These are phyloP conservation scores for Metschnikowia chrysomelidarum DNA, from an alignment of 805 yeast genomes.

Conservation along the genomic window DNA sequence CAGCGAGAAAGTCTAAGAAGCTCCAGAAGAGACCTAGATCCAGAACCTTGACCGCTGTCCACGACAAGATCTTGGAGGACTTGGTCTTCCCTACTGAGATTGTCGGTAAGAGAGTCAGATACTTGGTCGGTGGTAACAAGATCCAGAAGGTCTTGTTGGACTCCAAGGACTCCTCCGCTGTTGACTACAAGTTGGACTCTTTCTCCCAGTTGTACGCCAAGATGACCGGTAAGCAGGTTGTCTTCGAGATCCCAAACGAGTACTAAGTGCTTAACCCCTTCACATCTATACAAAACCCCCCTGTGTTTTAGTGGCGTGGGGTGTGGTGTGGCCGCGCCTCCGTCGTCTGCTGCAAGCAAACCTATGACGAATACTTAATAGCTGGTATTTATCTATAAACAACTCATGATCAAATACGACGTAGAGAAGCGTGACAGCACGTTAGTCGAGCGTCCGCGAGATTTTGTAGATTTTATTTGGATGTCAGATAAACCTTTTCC, in stretches of 20 bases:
- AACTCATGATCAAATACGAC: conserved; percentile 17
- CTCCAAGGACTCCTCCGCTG: conserved; percentile 94
- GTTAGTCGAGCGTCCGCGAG: no score
- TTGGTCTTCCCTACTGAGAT: conserved; percentile 99
- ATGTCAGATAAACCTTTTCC: no score
- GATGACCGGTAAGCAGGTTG: conserved; percentile 99
- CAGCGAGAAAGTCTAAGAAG: conserved; percentile 92
- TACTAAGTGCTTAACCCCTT: conserved; percentile 27
- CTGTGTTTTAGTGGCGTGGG: conserved; percentile 22
- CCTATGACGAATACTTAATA: conserved; percentile 21
- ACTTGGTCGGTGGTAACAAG: conserved; percentile 98
- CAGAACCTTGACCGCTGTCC: conserved; percentile 98
- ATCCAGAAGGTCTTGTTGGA: conserved; percentile 96
- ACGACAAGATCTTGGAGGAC: conserved; percentile 98
- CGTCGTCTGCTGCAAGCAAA: conserved; percentile 21
- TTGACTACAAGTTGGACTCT: conserved; percentile 98
- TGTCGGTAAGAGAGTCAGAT: conserved; percentile 98
- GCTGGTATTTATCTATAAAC: conserved; percentile 23
- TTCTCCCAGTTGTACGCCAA: conserved; percentile 98
- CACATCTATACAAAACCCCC: conserved; percentile 13
- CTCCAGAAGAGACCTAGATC: conserved; percentile 99
- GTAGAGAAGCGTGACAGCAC: no score
- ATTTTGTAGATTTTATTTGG: no score
- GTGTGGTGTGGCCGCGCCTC: conserved; percentile 13
- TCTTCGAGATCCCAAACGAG: conserved; percentile 79